A percentile compares a stretch with the other conserved stretches of the same genome.
phyloP scores from a whole-genome alignment of 805 yeast species.

The Zygosaccharomyces bailii region DNA sequence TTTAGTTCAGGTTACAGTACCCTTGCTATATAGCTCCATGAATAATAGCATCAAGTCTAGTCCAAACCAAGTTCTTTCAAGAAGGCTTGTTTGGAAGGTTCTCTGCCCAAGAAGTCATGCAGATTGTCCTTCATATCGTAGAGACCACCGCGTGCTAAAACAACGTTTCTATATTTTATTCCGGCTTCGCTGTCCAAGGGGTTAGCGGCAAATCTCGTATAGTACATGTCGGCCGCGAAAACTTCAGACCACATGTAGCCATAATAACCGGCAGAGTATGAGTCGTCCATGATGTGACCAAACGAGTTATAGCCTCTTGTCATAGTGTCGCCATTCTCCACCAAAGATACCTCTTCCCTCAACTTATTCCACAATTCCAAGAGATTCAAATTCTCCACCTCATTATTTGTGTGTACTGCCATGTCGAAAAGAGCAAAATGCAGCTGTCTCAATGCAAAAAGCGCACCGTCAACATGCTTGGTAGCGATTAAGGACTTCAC shows the following conservation, averaged over 20 bases:
- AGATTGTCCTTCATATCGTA: slow-evolving; percentile 64
- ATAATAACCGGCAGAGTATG: slow-evolving; percentile 82
- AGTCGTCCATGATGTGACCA: slow-evolving; percentile 75
- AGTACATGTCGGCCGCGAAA: slow-evolving; percentile 79
- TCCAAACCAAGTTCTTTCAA: slow-evolving; percentile 57
- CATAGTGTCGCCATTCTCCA: slow-evolving; percentile 50
- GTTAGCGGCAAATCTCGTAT: slow-evolving; percentile 60
- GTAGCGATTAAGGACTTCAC: slow-evolving; percentile 57
- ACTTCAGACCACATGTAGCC: slow-evolving; percentile 86
- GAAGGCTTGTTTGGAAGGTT: slow-evolving; percentile 72
- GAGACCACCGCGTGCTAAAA: slow-evolving; percentile 71
- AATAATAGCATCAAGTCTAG: slow-evolving; percentile 3
- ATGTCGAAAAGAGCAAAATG: slow-evolving; percentile 78
- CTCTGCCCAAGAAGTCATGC: slow-evolving; percentile 66
- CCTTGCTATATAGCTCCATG: slow-evolving; percentile 4
- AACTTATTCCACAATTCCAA: slow-evolving; percentile 59
- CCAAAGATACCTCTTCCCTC: slow-evolving; percentile 59
- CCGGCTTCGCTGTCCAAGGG: slow-evolving; percentile 67
- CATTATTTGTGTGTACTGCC: slow-evolving; percentile 56
- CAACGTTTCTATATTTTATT: slow-evolving; percentile 61
- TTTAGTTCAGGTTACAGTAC: slow-evolving; percentile 15
- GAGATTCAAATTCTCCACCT: slow-evolving; percentile 47
- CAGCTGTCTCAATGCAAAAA: slow-evolving; percentile 68
- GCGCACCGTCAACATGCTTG: slow-evolving; percentile 74
- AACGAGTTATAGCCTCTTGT: slow-evolving; percentile 74